Conservation (phyloP, 352 stramenopile species). For the Pythium plurisporium region DNA sequence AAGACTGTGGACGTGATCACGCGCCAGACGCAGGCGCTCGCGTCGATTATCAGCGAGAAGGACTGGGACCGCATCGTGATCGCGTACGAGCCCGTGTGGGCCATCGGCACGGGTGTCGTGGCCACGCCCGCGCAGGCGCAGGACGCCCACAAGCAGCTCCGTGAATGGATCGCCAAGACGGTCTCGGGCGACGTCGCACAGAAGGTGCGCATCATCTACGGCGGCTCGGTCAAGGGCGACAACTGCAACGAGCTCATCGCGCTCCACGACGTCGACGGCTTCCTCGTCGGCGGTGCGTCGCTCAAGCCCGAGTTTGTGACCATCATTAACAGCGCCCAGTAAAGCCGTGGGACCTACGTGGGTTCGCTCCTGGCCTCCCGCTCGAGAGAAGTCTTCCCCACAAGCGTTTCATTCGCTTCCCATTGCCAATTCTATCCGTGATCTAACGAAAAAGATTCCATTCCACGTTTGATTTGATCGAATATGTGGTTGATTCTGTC, state of each 20-base stretch:
- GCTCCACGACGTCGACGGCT: slow-evolving; percentile 87
- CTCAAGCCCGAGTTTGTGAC: slow-evolving; percentile 91
- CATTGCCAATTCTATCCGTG: neutral
- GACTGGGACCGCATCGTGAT: slow-evolving; percentile 88
- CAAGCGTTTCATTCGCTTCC: neutral
- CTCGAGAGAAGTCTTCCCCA: neutral
- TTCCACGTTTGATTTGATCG: neutral
- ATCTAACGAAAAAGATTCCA: neutral
- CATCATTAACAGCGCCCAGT: slow-evolving; percentile 74
- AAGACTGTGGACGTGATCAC: slow-evolving; percentile 92
- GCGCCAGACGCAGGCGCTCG: slow-evolving; percentile 93
- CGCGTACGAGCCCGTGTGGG: slow-evolving; percentile 97
- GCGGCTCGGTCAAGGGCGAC: slow-evolving; percentile 89
- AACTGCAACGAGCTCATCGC: slow-evolving; percentile 90
- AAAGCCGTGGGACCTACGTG: slow-evolving; percentile 11
- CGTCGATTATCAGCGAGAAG: slow-evolving; percentile 79
- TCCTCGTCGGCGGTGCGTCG: slow-evolving; percentile 92
- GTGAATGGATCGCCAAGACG: slow-evolving; percentile 66
- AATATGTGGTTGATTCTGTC: too few species aligned
- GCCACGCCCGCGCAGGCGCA: slow-evolving; percentile 95
- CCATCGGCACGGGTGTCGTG: slow-evolving; percentile 96
- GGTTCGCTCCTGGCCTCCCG: neutral
- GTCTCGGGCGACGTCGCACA: slow-evolving; percentile 67
- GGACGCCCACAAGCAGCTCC: slow-evolving; percentile 84
- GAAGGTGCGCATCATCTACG: slow-evolving; percentile 88